These are phyloP conservation scores for Hyparrhenia diplandra DNA, from an alignment of 176 grass and related monocot species.

Conservation along the genomic window DNA sequence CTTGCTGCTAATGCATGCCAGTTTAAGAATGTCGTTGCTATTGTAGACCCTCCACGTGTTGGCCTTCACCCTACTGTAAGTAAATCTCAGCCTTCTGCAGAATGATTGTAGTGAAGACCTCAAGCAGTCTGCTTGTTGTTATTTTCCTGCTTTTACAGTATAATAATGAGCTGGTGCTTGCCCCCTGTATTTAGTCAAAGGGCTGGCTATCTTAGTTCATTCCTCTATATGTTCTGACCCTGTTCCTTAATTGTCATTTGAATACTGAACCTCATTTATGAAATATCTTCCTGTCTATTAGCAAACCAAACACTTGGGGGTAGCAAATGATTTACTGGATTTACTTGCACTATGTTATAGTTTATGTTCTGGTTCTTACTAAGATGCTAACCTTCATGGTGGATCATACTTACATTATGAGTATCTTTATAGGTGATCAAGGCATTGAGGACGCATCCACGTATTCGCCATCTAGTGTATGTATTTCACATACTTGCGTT, in stretches of 20 bases:
- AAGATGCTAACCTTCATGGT: not conserved
- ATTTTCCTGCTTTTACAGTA: not conserved
- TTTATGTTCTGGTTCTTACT: not conserved
- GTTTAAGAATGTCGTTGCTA: conserved; percentile 87
- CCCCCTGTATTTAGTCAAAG: not conserved
- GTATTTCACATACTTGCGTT: not conserved
- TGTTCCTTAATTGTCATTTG: conserved; percentile 7
- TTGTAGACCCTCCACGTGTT: conserved; percentile 89
- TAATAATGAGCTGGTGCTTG: not conserved
- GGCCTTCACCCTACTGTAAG: conserved; percentile 94
- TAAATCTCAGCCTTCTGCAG: conserved; percentile 20
- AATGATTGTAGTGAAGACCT: not conserved
- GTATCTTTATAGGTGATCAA: conserved; percentile 74
- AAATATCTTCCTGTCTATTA: not conserved
- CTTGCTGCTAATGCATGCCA: conserved; percentile 25
- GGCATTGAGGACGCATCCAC: conserved; percentile 90
- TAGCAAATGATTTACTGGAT: not conserved
- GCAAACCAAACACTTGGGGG: not conserved
- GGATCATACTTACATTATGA: not conserved
- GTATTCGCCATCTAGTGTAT: conserved; percentile 91
- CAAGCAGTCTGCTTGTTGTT: not conserved
- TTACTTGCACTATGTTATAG: not conserved
- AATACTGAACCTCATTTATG: not conserved
- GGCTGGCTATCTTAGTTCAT: not conserved
- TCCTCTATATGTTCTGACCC: not conserved